Percentiles rank a stretch among this genome's conserved stretches.
phyloP scores from a whole-genome alignment of 257 asterid genomes.

The Cruciata laevipes region DNA sequence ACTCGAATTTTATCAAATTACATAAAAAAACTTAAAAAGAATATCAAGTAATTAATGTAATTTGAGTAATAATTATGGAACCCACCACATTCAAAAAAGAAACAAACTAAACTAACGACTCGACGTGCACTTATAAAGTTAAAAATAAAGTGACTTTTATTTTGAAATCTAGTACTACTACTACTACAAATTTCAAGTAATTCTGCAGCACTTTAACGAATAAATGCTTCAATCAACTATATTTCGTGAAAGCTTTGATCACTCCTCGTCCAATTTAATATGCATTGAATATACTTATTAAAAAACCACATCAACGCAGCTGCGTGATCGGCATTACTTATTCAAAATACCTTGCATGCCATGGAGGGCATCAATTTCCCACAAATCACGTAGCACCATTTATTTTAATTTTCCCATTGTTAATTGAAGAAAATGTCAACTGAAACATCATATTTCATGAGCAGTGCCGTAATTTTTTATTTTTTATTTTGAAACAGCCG shows the following conservation, averaged over 20 bases:
- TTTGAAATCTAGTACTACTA: too few relatives aligned
- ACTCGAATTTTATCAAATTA: too few relatives aligned
- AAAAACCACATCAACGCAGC: background rate
- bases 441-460: background rate
- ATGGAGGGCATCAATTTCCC: background rate
- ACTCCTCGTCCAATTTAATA: too few relatives aligned
- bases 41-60: too few relatives aligned
- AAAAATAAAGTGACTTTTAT: background rate
- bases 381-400: background rate
- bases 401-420: background rate
- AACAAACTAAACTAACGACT: background rate
- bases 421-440: background rate
- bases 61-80: background rate
- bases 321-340: background rate
- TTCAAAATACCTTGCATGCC: background rate
- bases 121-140: background rate
- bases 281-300: too few relatives aligned
- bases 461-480: background rate
- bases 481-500: too few relatives aligned
- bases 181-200: background rate
- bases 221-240: background rate
- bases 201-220: background rate
- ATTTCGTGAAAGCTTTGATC: background rate
- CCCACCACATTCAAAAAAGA: background rate
- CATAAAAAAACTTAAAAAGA: too few relatives aligned